A percentile compares a stretch with the other conserved stretches of the same genome.
phyloP scores from a whole-genome alignment of 2,329 filamentous ascomycete species.

The Claviceps sorghi region DNA sequence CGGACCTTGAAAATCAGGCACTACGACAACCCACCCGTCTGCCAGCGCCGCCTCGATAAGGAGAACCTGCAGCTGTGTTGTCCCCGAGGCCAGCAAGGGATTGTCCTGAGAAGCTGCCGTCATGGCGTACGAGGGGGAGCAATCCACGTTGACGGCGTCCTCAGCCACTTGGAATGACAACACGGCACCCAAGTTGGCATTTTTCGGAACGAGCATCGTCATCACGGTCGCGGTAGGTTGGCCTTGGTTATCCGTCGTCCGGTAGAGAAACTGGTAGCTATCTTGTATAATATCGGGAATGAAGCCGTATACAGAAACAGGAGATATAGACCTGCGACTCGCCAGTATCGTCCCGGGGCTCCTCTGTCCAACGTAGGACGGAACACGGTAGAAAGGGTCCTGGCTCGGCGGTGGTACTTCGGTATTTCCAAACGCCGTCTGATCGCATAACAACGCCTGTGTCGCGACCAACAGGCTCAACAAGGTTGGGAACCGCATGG shows the following conservation, averaged over 20 bases:
- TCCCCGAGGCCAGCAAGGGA: not conserved
- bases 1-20: not conserved
- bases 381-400: not conserved
- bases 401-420: not conserved
- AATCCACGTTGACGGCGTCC: not conserved
- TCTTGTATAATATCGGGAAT: not conserved
- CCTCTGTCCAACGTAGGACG: not conserved
- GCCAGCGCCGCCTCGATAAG: not conserved
- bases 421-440: not conserved
- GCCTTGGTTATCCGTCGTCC: not conserved
- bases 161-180: not conserved
- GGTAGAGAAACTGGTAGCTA: not conserved
- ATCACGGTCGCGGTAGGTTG: not conserved
- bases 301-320: not conserved
- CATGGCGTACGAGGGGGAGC: not conserved
- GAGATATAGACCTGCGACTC: not conserved
- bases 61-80: not conserved
- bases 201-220: not conserved
- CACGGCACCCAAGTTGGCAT: not conserved
- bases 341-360: not conserved
- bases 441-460: not conserved
- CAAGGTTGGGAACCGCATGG: not conserved
- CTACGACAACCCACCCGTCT: not conserved
- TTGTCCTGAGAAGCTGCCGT: not conserved
- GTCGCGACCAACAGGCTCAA: not conserved